Percentiles rank a stretch among this genome's conserved stretches.
Evolutionary conservation across 352 stramenopile genomes (phyloP).

Genomic region (Globisporangium camurandrum): DNA sequence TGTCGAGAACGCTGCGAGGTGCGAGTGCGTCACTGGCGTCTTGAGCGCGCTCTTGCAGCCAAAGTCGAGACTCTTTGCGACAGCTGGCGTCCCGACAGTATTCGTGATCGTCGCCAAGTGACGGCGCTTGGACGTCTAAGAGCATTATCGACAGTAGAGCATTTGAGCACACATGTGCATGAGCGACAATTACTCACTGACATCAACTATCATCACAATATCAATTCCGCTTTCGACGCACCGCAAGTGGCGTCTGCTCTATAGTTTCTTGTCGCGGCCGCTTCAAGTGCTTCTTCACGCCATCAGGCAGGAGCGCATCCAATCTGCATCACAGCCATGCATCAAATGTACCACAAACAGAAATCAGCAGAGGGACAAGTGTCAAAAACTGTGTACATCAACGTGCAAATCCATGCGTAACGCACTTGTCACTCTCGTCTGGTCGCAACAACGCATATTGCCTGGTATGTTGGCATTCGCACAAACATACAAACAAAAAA

Average conservation of each 20-base stretch:
- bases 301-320: constrained; percentile 30
- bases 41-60: constrained; percentile 10
- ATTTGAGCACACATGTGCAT: too few relatives aligned
- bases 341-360: neutral
- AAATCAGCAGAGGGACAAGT: too few relatives aligned
- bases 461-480: too few relatives aligned
- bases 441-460: constrained; percentile 42
- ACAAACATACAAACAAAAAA: too few relatives aligned
- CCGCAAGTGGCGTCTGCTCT: constrained; percentile 22
- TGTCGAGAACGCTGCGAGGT: neutral
- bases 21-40: neutral
- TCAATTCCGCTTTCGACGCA: too few relatives aligned
- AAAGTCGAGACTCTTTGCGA: constrained; percentile 22
- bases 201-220: too few relatives aligned
- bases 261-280: constrained; percentile 26
- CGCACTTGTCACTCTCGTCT: constrained; percentile 32
- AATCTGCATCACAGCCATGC: constrained; percentile 17
- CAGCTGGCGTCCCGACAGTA: constrained; percentile 17
- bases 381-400: too few relatives aligned
- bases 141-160: neutral
- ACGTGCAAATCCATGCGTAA: neutral
- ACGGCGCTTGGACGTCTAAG: constrained; percentile 33
- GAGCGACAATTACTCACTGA: too few relatives aligned
- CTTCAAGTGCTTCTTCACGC: constrained; percentile 65
- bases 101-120: constrained; percentile 62